These are phyloP conservation scores for Cicer arietinum DNA, from an alignment of 306 rosid genomes.

Conservation along the genomic window DNA sequence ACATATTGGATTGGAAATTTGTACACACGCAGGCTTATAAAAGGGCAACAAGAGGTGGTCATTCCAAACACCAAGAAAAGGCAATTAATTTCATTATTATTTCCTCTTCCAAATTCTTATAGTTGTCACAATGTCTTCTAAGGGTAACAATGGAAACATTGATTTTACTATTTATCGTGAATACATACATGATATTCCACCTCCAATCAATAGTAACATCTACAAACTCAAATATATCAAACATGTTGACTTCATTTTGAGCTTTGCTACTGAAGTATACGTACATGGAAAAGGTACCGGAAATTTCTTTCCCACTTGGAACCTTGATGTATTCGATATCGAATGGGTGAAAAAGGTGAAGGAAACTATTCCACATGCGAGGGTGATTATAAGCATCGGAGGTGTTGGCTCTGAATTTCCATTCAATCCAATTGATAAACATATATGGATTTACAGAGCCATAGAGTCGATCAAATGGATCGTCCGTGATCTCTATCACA, in stretches of 20 bases:
- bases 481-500: background rate
- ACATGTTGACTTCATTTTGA: background rate
- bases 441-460: background rate
- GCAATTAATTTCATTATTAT: too few species aligned
- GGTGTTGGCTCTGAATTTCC: background rate
- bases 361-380: background rate
- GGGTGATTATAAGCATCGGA: background rate
- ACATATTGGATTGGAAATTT: too few species aligned
- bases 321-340: too few species aligned
- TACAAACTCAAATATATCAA: background rate
- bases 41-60: too few species aligned
- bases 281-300: background rate
- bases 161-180: background rate
- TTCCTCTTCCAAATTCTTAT: too few species aligned
- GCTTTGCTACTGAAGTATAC: background rate
- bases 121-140: too few species aligned
- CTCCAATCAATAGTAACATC: too few species aligned
- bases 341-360: background rate
- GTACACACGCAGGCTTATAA: too few species aligned
- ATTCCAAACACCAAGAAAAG: too few species aligned
- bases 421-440: background rate
- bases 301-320: background rate
- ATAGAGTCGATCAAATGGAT: background rate
- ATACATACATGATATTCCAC: background rate
- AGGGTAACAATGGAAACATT: too few species aligned